Conservation (phyloP, 2,329 filamentous ascomycete species). For the Ceratocystis papillata region DNA sequence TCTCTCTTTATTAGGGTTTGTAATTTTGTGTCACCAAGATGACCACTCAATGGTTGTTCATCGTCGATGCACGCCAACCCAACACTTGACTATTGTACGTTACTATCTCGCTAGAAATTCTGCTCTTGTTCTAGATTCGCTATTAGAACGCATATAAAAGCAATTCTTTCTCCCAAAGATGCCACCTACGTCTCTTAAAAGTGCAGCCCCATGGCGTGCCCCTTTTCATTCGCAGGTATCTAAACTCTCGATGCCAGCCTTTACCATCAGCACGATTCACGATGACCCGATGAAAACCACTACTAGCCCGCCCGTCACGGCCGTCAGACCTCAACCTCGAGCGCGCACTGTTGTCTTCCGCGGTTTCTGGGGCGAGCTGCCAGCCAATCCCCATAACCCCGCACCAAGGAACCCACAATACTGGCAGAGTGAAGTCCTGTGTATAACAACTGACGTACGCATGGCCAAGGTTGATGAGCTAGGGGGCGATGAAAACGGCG, state of each 20-base stretch:
- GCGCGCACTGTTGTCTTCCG: slow-evolving; percentile 75
- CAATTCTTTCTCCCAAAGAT: background rate
- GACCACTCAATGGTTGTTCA: too few species aligned
- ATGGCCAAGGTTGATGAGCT: slow-evolving; percentile 77
- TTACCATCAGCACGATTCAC: slow-evolving; percentile 44
- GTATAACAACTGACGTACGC: slow-evolving; percentile 77
- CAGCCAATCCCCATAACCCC: slow-evolving; percentile 60
- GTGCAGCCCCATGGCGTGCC: slow-evolving; percentile 44
- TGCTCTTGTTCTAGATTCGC: background rate
- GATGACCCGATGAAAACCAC: slow-evolving; percentile 21
- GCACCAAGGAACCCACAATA: slow-evolving; percentile 56
- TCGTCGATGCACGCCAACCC: background rate
- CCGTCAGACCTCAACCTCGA: slow-evolving; percentile 37
- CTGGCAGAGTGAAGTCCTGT: slow-evolving; percentile 67
- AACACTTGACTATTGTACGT: background rate
- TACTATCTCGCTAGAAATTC: background rate
- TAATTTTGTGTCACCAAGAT: background rate
- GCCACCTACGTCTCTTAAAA: background rate
- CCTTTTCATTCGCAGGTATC: slow-evolving; percentile 43
- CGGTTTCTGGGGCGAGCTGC: slow-evolving; percentile 68
- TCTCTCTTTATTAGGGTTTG: background rate
- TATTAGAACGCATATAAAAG: background rate
- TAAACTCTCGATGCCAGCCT: slow-evolving; percentile 39
- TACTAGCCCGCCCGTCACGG: slow-evolving; percentile 32
- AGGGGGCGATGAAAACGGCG: slow-evolving; percentile 44